Base-by-base conservation (phyloP, 2,329 filamentous ascomycete species). In the Fusarium xylarioides region DNA sequence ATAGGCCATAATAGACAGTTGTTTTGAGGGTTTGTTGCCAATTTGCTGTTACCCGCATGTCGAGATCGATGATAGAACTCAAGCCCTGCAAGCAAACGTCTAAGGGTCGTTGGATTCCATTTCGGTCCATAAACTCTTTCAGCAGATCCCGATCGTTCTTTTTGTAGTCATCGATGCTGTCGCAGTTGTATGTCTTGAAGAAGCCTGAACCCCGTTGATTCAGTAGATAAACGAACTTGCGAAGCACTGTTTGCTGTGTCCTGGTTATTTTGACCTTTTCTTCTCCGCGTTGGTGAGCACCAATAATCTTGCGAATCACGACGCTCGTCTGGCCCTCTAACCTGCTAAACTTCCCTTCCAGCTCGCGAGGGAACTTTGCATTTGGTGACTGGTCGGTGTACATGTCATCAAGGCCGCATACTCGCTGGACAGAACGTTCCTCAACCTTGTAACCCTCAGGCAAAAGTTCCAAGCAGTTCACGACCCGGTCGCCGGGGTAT, bases 401-500 rank as follows among this genome's bases (percentile, higher is more conserved):
- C 26, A 63, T 63, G 21, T 59, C 42, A 3, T 34, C 3, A 2
- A 34, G 11, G 1, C 59, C 34, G 26, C 59, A 63, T 5, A 59
- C n/a, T 2, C 14, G 53, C n/a, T 7, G 5, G 8, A 38, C 3
- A 10, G 52, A 5, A 14, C 5, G 9, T 9, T 63, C 52, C 5
- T 47, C 15, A 21, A 32, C 0, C 16, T 16, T 12, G 0, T 28
- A 40, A 1, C 11, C 18, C 12, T 28, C 1, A 0, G 52, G 40
- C 9, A 11, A 58, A 19, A 63, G 40, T 16, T 44, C 40, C 11
- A 59, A 8, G 14, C 34, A 59, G n/a, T 40, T 40, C 7, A 63
- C 40, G 3, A 35, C 34, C 0, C 0, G 26, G 19, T 47, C 15
- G 2, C 9, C 40, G 7, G 59, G 53, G 37, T 63, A 11, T 21